Evolutionary conservation across 768 basidiomycete genomes (phyloP).

Genomic region (Obba rivulosa): DNA sequence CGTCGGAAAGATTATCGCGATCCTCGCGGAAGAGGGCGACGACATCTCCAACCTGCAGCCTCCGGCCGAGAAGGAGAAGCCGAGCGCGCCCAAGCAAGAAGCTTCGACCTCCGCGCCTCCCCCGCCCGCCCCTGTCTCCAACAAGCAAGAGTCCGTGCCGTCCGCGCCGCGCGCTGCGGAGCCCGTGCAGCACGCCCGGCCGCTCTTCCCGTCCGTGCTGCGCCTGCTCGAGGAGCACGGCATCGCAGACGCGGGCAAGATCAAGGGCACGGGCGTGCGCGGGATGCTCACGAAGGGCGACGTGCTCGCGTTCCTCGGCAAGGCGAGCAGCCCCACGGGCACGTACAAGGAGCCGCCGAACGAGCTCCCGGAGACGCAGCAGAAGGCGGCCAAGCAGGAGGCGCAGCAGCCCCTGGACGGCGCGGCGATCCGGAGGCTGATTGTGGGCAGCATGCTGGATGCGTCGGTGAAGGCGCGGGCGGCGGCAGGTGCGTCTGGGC

Average conservation of each 20-base stretch:
- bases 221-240: slow-evolving; percentile 68
- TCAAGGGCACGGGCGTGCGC: slow-evolving; percentile 84
- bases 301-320: slow-evolving; percentile 80
- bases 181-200: slow-evolving; percentile 41
- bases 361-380: slow-evolving; percentile 24
- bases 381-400: slow-evolving; percentile 21
- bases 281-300: slow-evolving; percentile 98
- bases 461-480: slow-evolving; percentile 46
- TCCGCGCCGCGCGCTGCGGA: slow-evolving; percentile 10
- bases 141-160: slow-evolving; percentile 4
- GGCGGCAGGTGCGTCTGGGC: slow-evolving; percentile 31
- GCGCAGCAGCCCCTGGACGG: slow-evolving; percentile 51
- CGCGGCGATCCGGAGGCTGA: slow-evolving; percentile 55
- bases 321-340: slow-evolving; percentile 71
- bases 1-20: slow-evolving; percentile 85
- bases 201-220: slow-evolving; percentile 87
- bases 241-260: slow-evolving; percentile 51
- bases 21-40: slow-evolving; percentile 95
- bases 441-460: slow-evolving; percentile 56
- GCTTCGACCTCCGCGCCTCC: slow-evolving; percentile 16
- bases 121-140: slow-evolving; percentile 10
- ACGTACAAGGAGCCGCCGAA: slow-evolving; percentile 52
- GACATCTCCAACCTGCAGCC: slow-evolving; percentile 81
- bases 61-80: slow-evolving; percentile 38
- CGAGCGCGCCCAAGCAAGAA: slow-evolving; percentile 14